Base-by-base conservation (phyloP, 2,329 filamentous ascomycete species). In the Dactylonectria macrodidyma region DNA sequence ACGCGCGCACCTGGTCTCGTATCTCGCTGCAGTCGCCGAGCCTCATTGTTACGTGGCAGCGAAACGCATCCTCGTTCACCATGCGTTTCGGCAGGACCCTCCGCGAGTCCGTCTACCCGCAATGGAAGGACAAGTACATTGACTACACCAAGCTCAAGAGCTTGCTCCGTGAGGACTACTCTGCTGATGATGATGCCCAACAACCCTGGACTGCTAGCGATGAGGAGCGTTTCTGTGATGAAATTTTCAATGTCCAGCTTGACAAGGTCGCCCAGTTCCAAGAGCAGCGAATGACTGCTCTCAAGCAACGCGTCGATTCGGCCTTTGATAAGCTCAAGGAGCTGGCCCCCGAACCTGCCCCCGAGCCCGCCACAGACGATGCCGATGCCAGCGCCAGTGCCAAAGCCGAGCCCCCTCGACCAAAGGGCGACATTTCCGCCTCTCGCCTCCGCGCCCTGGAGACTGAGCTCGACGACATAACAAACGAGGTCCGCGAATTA, bases 81-180 rank as follows among this genome's bases (percentile, higher is more conserved):
- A 98, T 99, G 96, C 93, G 94, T 77, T 99, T 98, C 86, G 95
- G 95, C 70, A 94, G 91, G 84, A 98, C 94, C 59, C 89, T 99
- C 68, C 90, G 91, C 77, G 89, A 90, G 77, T 91, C 93, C 67
- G 86, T 93, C 76, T 96, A 98, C 81, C 84, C 89, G 74, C 94
- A 95, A 78, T 99, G 95, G 95, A 93, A 92, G 81, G 93, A 92
- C 80, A 89, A 97, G 78, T 98, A 99, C 85, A 94, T 99, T 79
- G 95, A 98, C 85, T 99, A 99, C 82, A 85, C 89, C 76, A 97
- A 95, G 87, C 91, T 99, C 73, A 98, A 98, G 87, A 87, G 88
- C 77, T 88, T 99, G 66, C 85, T 99, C 68, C 92, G 94, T 71
- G 96, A 98, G 81, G 90, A 94, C 79, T 84, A 81, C 68, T 81